A percentile compares a stretch with the other conserved stretches of the same genome.
Evolutionary conservation across 2,329 filamentous ascomycete genomes (phyloP).

Genomic region (Talaromyces pinophilus): DNA sequence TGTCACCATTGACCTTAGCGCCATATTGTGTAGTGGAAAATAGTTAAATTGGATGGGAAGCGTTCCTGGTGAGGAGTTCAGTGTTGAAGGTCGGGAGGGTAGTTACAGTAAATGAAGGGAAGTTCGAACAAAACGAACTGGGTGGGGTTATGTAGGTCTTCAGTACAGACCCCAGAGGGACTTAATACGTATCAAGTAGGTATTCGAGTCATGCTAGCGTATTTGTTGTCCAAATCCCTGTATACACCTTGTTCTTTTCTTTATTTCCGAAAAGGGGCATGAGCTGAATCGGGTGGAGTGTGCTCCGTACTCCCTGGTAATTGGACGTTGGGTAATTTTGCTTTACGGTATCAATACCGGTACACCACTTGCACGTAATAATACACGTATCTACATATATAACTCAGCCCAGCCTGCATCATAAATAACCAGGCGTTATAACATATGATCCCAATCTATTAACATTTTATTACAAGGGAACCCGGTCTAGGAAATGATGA

Average conservation of each 20-base stretch:
- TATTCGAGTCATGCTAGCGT: not conserved
- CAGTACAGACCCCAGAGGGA: not conserved
- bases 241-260: not conserved
- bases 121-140: not conserved
- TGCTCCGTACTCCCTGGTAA: not conserved
- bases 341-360: not conserved
- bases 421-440: not conserved
- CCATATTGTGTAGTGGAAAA: constrained; percentile 1
- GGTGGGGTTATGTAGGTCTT: not conserved
- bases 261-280: not conserved
- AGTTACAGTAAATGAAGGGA: not conserved
- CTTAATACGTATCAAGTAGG: not conserved
- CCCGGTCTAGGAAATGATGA: not conserved
- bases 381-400: not conserved
- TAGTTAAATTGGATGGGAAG: not conserved
- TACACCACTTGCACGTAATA: not conserved
- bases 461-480: not conserved
- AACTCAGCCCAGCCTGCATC: not conserved
- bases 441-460: not conserved
- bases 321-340: not conserved
- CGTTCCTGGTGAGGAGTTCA: not conserved
- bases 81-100: not conserved
- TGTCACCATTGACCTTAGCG: constrained; percentile 12
- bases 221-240: not conserved
- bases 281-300: not conserved